phyloP scores from a whole-genome alignment of 2,329 filamentous ascomycete species.

The Cytospora paraplurivora region DNA sequence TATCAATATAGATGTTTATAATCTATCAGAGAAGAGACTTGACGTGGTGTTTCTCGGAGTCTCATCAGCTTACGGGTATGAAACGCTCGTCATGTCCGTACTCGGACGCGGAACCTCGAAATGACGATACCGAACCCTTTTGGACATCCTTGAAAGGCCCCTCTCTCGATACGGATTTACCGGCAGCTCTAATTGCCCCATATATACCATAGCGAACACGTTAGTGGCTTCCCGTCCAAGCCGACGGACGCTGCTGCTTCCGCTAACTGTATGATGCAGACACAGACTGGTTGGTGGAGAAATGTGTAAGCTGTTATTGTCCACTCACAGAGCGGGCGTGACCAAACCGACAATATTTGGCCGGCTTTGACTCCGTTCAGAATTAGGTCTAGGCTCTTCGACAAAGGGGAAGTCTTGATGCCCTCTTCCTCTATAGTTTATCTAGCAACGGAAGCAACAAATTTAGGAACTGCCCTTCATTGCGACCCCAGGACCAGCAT shows the following conservation, averaged over 20 bases:
- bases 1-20: no score
- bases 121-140: background rate
- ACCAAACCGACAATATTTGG: constrained; percentile 1
- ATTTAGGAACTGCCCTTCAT: background rate
- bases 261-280: background rate
- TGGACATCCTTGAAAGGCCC: no score
- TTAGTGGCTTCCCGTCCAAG: background rate
- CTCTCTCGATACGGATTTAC: background rate
- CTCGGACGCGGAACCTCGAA: background rate
- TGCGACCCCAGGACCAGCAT: background rate
- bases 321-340: background rate
- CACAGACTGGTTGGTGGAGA: constrained; percentile 27
- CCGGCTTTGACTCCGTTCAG: constrained; percentile 9
- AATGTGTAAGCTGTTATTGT: constrained; percentile 7
- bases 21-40: no score
- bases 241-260: background rate
- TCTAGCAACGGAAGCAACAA: background rate
- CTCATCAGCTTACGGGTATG: background rate
- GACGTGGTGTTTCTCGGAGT: background rate
- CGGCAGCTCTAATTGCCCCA: background rate
- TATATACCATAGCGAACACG: background rate
- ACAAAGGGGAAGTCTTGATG: constrained; percentile 4
- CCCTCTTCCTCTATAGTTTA: background rate
- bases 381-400: constrained; percentile 13
- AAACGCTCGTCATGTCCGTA: background rate